Conservation (phyloP, 768 basidiomycete species). For the Cystobasidium tubakii region DNA sequence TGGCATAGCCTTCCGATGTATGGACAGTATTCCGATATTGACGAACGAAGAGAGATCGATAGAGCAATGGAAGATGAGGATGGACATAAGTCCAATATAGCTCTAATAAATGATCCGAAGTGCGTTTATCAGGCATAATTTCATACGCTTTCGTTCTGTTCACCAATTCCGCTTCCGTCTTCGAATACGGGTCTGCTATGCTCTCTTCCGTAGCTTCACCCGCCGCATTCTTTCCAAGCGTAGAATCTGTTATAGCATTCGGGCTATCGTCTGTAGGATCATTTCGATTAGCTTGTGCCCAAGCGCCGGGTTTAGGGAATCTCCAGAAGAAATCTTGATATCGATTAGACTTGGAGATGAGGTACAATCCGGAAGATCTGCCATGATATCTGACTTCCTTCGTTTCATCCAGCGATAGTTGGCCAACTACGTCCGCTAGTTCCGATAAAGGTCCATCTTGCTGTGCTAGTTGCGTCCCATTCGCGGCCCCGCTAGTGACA, state of each 20-base stretch:
- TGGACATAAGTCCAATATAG: conserved; percentile 80
- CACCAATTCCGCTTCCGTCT: conserved; percentile 44
- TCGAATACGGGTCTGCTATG: conserved; percentile 20
- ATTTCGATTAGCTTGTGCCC: conserved; percentile 61
- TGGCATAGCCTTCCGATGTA: conserved; percentile 24
- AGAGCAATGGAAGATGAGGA: conserved; percentile 62
- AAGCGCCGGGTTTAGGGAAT: conserved; percentile 81
- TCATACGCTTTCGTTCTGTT: conserved; percentile 49
- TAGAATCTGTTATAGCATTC: background rate
- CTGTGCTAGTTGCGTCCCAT: background rate
- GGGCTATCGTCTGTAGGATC: conserved; percentile 9
- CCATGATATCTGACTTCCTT: conserved; percentile 80
- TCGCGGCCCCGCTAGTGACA: background rate
- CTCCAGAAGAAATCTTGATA: conserved; percentile 51
- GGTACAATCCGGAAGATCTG: conserved; percentile 45
- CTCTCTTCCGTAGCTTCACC: background rate
- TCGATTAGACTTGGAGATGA: conserved; percentile 42
- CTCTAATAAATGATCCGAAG: conserved; percentile 65
- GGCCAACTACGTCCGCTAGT: conserved; percentile 68
- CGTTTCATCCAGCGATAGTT: conserved; percentile 80
- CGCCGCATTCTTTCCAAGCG: background rate
- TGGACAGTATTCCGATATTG: conserved; percentile 43
- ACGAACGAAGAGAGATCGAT: conserved; percentile 41
- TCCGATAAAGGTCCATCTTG: conserved; percentile 46
- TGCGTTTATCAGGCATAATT: conserved; percentile 58